phyloP scores from a whole-genome alignment of 768 basidiomycete species.

The Trametes gibbosa region DNA sequence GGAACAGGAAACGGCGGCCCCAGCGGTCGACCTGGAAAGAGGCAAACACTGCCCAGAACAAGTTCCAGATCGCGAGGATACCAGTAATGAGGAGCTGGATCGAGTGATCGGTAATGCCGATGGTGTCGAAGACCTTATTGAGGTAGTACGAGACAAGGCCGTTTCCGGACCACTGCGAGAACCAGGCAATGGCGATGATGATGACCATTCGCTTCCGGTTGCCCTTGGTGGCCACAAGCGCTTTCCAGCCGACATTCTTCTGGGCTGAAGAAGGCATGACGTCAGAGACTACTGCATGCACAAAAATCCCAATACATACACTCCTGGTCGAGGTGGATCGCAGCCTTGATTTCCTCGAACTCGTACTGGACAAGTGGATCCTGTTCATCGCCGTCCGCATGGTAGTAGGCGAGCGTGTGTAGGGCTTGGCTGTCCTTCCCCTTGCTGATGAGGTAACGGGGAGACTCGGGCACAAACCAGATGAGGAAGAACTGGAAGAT shows the following conservation, averaged over 20 bases:
- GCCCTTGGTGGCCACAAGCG: slow-evolving; percentile 62
- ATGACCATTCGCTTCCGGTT: slow-evolving; percentile 77
- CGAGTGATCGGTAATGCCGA: slow-evolving; percentile 60
- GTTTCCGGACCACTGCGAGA: slow-evolving; percentile 86
- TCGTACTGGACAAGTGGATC: slow-evolving; percentile 73
- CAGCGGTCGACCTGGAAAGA: slow-evolving; percentile 61
- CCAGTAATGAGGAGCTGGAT: slow-evolving; percentile 79
- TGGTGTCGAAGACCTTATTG: slow-evolving; percentile 63
- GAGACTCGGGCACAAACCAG: slow-evolving; percentile 77
- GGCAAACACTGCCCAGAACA: slow-evolving; percentile 57
- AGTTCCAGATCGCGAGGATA: slow-evolving; percentile 82
- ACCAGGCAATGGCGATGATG: slow-evolving; percentile 75
- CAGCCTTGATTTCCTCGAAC: slow-evolving; percentile 77
- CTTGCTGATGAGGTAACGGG: slow-evolving; percentile 78
- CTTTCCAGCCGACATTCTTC: slow-evolving; percentile 63
- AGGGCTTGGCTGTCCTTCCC: slow-evolving; percentile 70
- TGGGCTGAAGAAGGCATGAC: slow-evolving; percentile 35
- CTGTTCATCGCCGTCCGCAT: slow-evolving; percentile 71
- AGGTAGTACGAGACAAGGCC: slow-evolving; percentile 85
- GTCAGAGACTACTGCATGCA: neutral
- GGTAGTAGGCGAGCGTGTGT: slow-evolving; percentile 74
- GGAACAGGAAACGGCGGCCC: slow-evolving; percentile 70
- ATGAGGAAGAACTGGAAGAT: slow-evolving; percentile 63
- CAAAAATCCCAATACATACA: slow-evolving; percentile 15
- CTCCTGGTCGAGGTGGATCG: slow-evolving; percentile 64